phyloP scores from a whole-genome alignment of 495 filamentous ascomycete species.

The Penicillium ochrochloron region DNA sequence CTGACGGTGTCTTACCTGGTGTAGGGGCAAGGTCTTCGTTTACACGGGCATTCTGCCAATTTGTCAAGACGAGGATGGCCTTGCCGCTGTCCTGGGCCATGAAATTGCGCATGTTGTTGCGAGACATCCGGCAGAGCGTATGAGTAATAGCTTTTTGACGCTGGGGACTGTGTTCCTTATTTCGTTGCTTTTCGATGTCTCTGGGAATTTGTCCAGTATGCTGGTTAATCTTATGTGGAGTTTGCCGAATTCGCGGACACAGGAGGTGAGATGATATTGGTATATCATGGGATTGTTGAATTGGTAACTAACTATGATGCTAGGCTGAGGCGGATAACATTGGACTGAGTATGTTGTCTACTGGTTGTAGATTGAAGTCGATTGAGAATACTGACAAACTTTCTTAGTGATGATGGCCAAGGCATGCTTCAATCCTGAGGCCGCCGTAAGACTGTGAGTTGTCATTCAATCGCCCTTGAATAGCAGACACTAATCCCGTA shows the following conservation, averaged over 20 bases:
- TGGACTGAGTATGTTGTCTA: slow-evolving; percentile 61
- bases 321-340: slow-evolving; percentile 83
- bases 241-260: slow-evolving; percentile 70
- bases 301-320: slow-evolving; percentile 3
- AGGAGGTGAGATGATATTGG: slow-evolving; percentile 56
- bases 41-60: slow-evolving; percentile 81
- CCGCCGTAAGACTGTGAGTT: slow-evolving; percentile 64
- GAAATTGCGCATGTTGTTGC: slow-evolving; percentile 95
- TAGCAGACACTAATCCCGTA: neutral
- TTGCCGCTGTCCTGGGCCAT: slow-evolving; percentile 87
- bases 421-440: slow-evolving; percentile 73
- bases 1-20: slow-evolving; percentile 11
- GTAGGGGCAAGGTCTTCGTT: slow-evolving; percentile 87
- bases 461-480: neutral
- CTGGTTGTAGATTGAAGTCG: slow-evolving; percentile 33
- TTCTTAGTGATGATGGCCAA: slow-evolving; percentile 63
- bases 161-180: slow-evolving; percentile 58
- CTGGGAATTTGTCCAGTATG: slow-evolving; percentile 44
- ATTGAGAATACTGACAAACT: slow-evolving; percentile 31
- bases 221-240: slow-evolving; percentile 66
- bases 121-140: slow-evolving; percentile 74
- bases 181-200: slow-evolving; percentile 54
- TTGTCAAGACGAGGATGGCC: slow-evolving; percentile 69
- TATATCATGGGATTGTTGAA: neutral
- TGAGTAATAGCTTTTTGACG: slow-evolving; percentile 66